phyloP scores from a whole-genome alignment of 441 rosid species.

The Manihot esculenta region DNA sequence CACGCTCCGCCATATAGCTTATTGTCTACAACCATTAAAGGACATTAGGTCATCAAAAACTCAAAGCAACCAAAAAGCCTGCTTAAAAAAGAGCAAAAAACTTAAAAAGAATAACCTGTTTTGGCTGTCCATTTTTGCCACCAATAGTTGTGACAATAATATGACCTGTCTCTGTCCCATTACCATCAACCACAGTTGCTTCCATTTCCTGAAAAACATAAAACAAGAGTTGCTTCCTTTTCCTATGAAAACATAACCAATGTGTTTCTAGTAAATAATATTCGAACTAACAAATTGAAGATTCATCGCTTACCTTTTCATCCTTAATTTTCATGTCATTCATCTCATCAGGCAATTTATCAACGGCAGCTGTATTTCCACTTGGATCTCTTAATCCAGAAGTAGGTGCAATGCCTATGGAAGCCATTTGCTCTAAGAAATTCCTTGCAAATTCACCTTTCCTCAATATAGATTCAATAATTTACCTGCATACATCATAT shows the following conservation, averaged over 20 bases:
- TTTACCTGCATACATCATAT: conserved; percentile 28
- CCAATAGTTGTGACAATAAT: conserved; percentile 72
- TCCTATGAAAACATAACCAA: too few relatives aligned
- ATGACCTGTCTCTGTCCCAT: conserved; percentile 66
- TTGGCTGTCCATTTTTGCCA: conserved; percentile 67
- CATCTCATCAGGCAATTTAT: conserved; percentile 83
- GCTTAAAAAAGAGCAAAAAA: neutral
- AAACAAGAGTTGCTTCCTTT: neutral
- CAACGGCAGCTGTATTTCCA: conserved; percentile 55
- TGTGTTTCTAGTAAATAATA: too few relatives aligned
- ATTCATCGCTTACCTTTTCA: conserved; percentile 53
- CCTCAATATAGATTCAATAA: conserved; percentile 26
- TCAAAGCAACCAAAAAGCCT: neutral
- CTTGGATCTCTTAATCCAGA: conserved; percentile 51
- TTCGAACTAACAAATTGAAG: neutral
- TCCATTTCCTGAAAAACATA: conserved; percentile 53
- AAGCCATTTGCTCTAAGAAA: conserved; percentile 49
- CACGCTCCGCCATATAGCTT: conserved; percentile 80
- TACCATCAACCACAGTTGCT: conserved; percentile 61
- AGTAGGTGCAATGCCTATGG: conserved; percentile 53
- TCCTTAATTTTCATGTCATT: conserved; percentile 91
- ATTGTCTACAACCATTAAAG: conserved; percentile 46
- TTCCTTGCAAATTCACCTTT: conserved; percentile 32
- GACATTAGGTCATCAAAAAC: conserved; percentile 6
- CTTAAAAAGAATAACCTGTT: conserved; percentile 43